phyloP scores from a whole-genome alignment of 371 early-diverging fungal genomes.

The Blakeslea trispora region DNA sequence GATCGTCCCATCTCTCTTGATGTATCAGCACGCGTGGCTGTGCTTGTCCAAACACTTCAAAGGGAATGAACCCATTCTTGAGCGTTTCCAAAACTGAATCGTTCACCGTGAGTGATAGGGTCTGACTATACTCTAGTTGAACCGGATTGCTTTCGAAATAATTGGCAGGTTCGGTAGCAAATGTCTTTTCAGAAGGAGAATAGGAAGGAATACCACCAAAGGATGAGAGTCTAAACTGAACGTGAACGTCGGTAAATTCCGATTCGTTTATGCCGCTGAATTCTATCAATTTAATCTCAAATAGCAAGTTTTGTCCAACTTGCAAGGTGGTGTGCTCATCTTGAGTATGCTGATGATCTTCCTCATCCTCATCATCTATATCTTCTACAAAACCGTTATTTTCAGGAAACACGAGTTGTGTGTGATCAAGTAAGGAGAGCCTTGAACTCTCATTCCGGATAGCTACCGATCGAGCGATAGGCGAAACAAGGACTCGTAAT shows the following conservation, averaged over 20 bases:
- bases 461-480: conserved; percentile 45
- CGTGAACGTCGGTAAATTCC: conserved; percentile 77
- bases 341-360: conserved; percentile 8
- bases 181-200: conserved; percentile 60
- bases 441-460: conserved; percentile 1
- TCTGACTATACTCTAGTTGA: conserved; percentile 65
- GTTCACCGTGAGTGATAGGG: conserved; percentile 55
- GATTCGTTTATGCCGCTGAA: conserved; percentile 70
- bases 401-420: conserved; percentile 14
- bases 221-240: conserved; percentile 72
- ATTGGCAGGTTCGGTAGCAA: conserved; percentile 64
- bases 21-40: conserved; percentile 53
- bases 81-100: conserved; percentile 47
- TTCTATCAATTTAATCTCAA: conserved; percentile 73
- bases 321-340: conserved; percentile 21
- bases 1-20: conserved; percentile 66
- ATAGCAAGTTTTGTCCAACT: conserved; percentile 60
- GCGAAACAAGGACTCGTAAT: conserved; percentile 48
- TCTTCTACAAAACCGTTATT: conserved; percentile 10
- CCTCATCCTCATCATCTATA: conserved; percentile 12
- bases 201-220: conserved; percentile 54
- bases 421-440: conserved; percentile 2
- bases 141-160: conserved; percentile 58
- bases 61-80: conserved; percentile 41
- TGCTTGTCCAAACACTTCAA: conserved; percentile 71